Evolutionary conservation across 176 grass and related monocot species (phyloP), one percentile per base, ranked within the genome.

Genomic region (Dactylis glomerata): DNA sequence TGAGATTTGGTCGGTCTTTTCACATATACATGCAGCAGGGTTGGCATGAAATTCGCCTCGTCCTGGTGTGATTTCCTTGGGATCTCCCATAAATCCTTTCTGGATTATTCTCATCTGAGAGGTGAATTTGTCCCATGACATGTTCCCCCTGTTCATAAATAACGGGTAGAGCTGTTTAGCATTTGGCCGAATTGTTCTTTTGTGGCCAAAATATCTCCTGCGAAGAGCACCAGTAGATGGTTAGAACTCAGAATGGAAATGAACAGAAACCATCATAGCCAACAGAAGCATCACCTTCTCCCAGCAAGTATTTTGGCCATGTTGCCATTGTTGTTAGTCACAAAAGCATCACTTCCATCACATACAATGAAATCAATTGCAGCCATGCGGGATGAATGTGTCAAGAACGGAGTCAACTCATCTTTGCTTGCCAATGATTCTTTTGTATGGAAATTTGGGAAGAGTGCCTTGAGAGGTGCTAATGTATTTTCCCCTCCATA

Each of bases 301-400:
- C 92, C 94, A 77, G 90, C 88, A 51, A 97, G 74, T 72, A 97
- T 92, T 74, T 91, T 90, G 44, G 94, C 94, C 94, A 94, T 97
- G 77, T 97, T 94, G 6, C 94, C 92, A 37, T 91, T 94, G 59
- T 97, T 97, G 68, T 97, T 97, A 72, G 90, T 90, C 22, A 97
- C 94, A 92, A 97, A 97, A 65, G 88, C 94, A 88, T 97, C 92
- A 80, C 92, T 97, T 86, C 69, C 90, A 87, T 97, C 92, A 87
- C 94, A 97, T 12, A 97, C 92, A 72, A 97, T 88, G 68, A 94
- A 97, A 89, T 97, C 94, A 59, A 97, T 84, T n/a, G 94, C 94
- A 73, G 94, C 94, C 94, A 94, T 92, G 41, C 92, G 92, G 59
- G 92, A 94, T 49, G 94, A 97, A 34, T 87, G 92, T 24, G 59